Conservation (phyloP, 805 yeast genomes). For the Myxozyma geophila region DNA sequence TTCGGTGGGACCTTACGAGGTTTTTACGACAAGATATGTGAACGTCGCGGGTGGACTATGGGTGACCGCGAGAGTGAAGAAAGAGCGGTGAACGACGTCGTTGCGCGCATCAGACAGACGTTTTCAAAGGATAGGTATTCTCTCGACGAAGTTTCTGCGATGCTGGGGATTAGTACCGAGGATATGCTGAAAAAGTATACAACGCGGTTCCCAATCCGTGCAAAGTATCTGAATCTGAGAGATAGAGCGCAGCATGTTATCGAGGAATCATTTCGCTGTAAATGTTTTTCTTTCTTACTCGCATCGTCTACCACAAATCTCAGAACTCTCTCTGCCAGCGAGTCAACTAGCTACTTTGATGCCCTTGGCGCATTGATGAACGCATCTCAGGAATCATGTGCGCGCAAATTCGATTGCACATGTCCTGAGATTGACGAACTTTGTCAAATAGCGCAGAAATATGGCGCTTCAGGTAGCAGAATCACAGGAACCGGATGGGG, state of each 20-base stretch:
- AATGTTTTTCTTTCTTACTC: constrained; percentile 47
- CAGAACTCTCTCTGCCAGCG: constrained; percentile 37
- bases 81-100: constrained; percentile 42
- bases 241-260: constrained; percentile 67
- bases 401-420: constrained; percentile 57
- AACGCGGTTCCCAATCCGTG: constrained; percentile 60
- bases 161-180: constrained; percentile 51
- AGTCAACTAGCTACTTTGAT: constrained; percentile 46
- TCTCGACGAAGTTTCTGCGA: constrained; percentile 53
- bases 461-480: constrained; percentile 69
- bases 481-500: constrained; percentile 86
- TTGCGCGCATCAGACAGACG: constrained; percentile 10
- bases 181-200: constrained; percentile 54
- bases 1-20: constrained; percentile 63
- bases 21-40: constrained; percentile 33
- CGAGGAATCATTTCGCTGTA: constrained; percentile 63
- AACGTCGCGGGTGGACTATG: constrained; percentile 17
- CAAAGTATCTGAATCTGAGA: constrained; percentile 59
- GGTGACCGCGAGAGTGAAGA: constrained; percentile 48
- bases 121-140: constrained; percentile 51
- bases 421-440: constrained; percentile 59
- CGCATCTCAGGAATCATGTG: constrained; percentile 61
- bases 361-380: constrained; percentile 62
- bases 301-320: constrained; percentile 42
- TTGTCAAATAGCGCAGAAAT: constrained; percentile 56